phyloP scores from a whole-genome alignment of 2,329 filamentous ascomycete genomes.

The Pyricularia sp. region DNA sequence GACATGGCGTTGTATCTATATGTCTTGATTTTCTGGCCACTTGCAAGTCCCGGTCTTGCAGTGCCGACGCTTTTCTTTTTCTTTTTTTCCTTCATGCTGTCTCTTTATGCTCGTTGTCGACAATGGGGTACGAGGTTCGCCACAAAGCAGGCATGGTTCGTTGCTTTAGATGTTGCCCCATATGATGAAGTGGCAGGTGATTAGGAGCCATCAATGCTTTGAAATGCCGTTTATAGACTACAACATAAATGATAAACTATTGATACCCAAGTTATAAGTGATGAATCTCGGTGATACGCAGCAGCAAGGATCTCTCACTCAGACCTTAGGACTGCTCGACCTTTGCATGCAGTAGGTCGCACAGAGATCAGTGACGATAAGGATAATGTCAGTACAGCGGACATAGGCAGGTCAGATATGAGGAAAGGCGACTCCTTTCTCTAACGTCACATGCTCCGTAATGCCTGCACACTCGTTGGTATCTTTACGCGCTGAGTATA shows the following conservation, averaged over 20 bases:
- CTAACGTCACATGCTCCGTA: not conserved
- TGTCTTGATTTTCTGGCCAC: not conserved
- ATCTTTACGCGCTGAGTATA: not conserved
- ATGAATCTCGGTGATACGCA: not conserved
- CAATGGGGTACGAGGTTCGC: not conserved
- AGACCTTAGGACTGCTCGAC: not conserved
- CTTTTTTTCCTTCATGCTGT: not conserved
- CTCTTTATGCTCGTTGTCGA: not conserved
- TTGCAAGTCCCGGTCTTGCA: not conserved
- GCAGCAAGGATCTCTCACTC: not conserved
- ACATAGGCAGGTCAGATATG: not conserved
- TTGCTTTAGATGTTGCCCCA: not conserved
- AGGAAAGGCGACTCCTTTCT: not conserved
- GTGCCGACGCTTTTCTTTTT: not conserved
- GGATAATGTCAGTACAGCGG: not conserved
- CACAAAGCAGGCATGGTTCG: no score
- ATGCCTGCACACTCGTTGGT: not conserved
- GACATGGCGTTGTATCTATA: not conserved
- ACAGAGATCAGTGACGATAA: not conserved
- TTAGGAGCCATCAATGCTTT: not conserved
- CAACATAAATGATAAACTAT: not conserved
- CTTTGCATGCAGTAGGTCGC: not conserved
- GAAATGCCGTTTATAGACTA: not conserved
- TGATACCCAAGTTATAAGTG: not conserved
- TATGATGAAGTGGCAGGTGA: not conserved